phyloP scores from a whole-genome alignment of 768 basidiomycete species.

The Fomitopsis serialis region DNA sequence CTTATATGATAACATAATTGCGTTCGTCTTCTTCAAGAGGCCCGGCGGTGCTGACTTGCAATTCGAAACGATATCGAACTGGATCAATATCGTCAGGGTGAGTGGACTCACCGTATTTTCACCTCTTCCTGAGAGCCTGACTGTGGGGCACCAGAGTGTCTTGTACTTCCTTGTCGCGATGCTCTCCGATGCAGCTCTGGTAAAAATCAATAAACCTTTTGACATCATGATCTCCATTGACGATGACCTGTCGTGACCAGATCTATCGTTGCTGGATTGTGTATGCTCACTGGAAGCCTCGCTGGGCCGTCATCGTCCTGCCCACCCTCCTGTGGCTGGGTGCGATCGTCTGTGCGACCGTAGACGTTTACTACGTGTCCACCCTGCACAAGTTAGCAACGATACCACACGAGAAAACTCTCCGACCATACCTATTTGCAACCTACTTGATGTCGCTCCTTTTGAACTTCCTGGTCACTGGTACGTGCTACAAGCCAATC shows the following conservation, averaged over 20 bases:
- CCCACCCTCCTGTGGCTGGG: not conserved
- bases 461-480: not conserved
- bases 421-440: not conserved
- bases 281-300: not conserved
- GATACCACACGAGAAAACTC: not conserved
- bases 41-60: not conserved
- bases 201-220: too few relatives aligned
- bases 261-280: not conserved
- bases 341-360: not conserved
- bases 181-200: not conserved
- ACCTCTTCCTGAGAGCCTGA: too few relatives aligned
- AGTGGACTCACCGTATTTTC: not conserved
- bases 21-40: not conserved
- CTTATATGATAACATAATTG: not conserved
- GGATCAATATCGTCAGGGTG: slow-evolving; percentile 2
- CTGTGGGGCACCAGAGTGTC: not conserved
- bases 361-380: not conserved
- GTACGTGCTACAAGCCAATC: not conserved
- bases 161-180: not conserved
- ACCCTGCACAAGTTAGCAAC: not conserved
- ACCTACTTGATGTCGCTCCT: not conserved
- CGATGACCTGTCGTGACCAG: not conserved
- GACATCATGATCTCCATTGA: not conserved
- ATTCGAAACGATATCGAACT: not conserved
- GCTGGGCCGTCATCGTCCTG: not conserved